A percentile compares a stretch with the other conserved stretches of the same genome.
These are phyloP conservation scores for Plenodomus biglobosus DNA, from an alignment of 2,329 filamentous ascomycete genomes.

Conservation along the genomic window DNA sequence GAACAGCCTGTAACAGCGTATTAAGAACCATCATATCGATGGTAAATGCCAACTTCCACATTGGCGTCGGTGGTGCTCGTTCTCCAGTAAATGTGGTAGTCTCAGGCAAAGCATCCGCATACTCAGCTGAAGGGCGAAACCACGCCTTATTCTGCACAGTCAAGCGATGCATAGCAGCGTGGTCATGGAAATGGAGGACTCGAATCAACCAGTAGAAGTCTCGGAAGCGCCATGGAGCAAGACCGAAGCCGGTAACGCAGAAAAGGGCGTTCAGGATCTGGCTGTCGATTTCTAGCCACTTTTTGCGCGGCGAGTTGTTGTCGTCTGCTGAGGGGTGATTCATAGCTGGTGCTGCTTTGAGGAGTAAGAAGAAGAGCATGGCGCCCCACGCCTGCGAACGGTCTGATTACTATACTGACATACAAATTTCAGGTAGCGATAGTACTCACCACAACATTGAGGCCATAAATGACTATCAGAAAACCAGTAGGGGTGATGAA, in stretches of 20 bases:
- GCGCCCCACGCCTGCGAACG: conserved; percentile 69
- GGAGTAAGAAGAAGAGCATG: conserved; percentile 83
- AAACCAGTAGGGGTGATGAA: conserved; percentile 74
- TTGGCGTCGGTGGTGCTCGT: conserved; percentile 65
- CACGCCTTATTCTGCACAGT: conserved; percentile 74
- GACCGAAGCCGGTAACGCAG: conserved; percentile 81
- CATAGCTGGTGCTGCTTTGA: conserved; percentile 74
- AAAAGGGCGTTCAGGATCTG: conserved; percentile 84
- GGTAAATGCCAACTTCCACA: conserved; percentile 77
- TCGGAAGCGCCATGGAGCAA: conserved; percentile 81
- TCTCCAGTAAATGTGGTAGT: conserved; percentile 64
- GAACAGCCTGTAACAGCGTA: conserved; percentile 71
- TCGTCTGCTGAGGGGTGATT: conserved; percentile 69
- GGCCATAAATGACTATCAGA: conserved; percentile 72
- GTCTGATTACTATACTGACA: not conserved
- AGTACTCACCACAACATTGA: conserved; percentile 65
- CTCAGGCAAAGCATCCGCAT: conserved; percentile 49
- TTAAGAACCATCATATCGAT: conserved; percentile 78
- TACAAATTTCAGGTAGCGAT: not conserved
- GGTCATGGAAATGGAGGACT: conserved; percentile 54
- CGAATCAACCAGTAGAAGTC: conserved; percentile 74
- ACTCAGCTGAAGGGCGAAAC: conserved; percentile 70
- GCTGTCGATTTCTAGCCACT: conserved; percentile 82
- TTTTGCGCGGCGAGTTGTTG: conserved; percentile 70
- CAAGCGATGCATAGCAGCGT: conserved; percentile 60